Base-by-base conservation (phyloP, 495 filamentous ascomycete species). In the Geopyxis carbonaria region DNA sequence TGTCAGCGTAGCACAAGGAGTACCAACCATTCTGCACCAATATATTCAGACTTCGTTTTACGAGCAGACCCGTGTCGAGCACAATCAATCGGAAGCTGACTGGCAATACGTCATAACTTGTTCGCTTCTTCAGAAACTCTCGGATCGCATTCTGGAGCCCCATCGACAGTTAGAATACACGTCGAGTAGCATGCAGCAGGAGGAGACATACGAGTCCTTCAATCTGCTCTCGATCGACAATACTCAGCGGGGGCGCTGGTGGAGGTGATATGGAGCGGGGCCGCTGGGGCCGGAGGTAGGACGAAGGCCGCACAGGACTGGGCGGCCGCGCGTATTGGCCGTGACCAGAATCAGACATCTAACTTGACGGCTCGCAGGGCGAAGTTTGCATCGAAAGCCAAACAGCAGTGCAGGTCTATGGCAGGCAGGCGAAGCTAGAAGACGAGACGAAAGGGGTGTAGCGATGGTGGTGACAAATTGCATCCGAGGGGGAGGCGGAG, bases 81-180 rank as follows among this genome's bases (percentile, higher is more conserved):
- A 95, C 73, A 55, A 99, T 86, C 37, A 99, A 75, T 40, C 89
- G 78, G 61, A 89, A 99, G 43, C 85, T 93, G 34, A 99, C 73
- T n/a, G 89, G 89, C 16, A 99, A 72, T 45, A 99, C 91, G 62
- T 99, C 89, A 67, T 99, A 95, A 55, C 85, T 93, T 24, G 78
- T 94, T 46, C 89, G 78, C 45, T 92, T 80, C 60, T 87, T 93
- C 51, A 99, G 72, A 64, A 99, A 99, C 50, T 93, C 82, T 59
- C 89, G 78, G 56, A 99, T 81, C 41, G 78, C 76, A 43, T 43
- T 13, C 22, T 22, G 39, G 37, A 20, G 33, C 30, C 22, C 20
- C 39, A 22, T 30, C 38, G 20, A 33, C 37, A 40, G 19, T 34
- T 40, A 31, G 41, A 2, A 31, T 34, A 37, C 16, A 11, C 38